phyloP scores from a whole-genome alignment of 805 yeast species.

The Wilhelminamyces savonicus region DNA sequence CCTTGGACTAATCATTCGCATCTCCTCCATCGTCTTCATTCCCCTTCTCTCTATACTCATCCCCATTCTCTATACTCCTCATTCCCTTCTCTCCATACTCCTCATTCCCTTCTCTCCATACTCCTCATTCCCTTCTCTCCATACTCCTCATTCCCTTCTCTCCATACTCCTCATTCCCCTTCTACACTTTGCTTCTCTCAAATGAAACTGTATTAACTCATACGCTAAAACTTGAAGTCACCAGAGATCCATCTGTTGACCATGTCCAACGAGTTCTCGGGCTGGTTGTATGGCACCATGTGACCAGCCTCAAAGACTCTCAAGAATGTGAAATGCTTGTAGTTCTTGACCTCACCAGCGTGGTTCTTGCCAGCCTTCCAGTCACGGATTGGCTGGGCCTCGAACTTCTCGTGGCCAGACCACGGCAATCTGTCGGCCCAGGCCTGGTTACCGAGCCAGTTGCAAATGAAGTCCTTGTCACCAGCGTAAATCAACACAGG shows the following conservation, averaged over 20 bases:
- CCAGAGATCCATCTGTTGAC: constrained; percentile 19
- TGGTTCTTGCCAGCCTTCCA: constrained; percentile 34
- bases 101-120: too few relatives aligned
- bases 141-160: too few relatives aligned
- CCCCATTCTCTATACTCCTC: too few relatives aligned
- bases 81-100: too few relatives aligned
- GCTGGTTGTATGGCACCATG: constrained; percentile 21
- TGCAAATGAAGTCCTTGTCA: constrained; percentile 87
- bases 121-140: too few relatives aligned
- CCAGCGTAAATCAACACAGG: constrained; percentile 93
- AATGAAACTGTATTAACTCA: too few relatives aligned
- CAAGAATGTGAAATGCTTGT: constrained; percentile 18
- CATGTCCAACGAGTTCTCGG: constrained; percentile 16
- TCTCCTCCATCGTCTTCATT: too few relatives aligned
- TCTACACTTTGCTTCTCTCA: too few relatives aligned
- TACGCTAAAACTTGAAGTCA: constrained; percentile 5
- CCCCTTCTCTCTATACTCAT: too few relatives aligned
- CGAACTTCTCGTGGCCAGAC: constrained; percentile 34
- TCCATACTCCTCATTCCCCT: too few relatives aligned
- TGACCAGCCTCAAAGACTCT: constrained; percentile 19
- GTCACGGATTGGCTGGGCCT: constrained; percentile 30
- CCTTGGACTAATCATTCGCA: too few relatives aligned
- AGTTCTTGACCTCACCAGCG: constrained; percentile 34
- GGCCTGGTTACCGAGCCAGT: constrained; percentile 86
- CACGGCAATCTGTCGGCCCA: constrained; percentile 52